These are phyloP conservation scores for Dactylellina haptotyla DNA, from an alignment of 2,329 filamentous ascomycete genomes.

Conservation along the genomic window DNA sequence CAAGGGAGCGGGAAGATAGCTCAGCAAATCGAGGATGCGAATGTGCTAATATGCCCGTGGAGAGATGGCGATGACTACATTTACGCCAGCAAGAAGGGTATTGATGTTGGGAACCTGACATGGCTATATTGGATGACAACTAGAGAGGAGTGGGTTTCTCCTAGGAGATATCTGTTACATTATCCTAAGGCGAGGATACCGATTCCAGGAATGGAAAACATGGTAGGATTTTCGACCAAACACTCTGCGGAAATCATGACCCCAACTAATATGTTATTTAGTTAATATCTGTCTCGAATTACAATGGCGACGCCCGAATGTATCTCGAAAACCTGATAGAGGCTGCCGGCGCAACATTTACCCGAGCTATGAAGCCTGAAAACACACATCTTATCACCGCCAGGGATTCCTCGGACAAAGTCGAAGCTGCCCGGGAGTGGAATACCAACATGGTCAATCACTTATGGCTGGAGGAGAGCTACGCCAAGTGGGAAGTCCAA, in stretches of 20 bases:
- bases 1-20: conserved; percentile 77
- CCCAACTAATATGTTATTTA: conserved; percentile 60
- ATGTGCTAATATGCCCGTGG: conserved; percentile 88
- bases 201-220: conserved; percentile 78
- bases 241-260: neutral
- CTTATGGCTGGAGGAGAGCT: conserved; percentile 96
- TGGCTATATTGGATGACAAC: conserved; percentile 96
- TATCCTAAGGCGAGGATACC: conserved; percentile 83
- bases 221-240: conserved; percentile 42
- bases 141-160: conserved; percentile 86
- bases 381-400: conserved; percentile 97
- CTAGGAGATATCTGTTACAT: conserved; percentile 82
- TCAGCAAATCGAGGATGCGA: conserved; percentile 72
- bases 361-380: conserved; percentile 92
- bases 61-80: conserved; percentile 83
- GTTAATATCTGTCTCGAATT: conserved; percentile 92
- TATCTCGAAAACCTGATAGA: conserved; percentile 92
- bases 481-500: conserved; percentile 84
- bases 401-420: conserved; percentile 88
- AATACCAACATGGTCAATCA: conserved; percentile 90
- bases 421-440: conserved; percentile 91
- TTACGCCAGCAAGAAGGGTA: conserved; percentile 77
- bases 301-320: conserved; percentile 89
- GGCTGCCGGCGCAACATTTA: conserved; percentile 86
- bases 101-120: conserved; percentile 88